phyloP scores from a whole-genome alignment of 2,329 filamentous ascomycete genomes.

The Diaporthe amygdali region DNA sequence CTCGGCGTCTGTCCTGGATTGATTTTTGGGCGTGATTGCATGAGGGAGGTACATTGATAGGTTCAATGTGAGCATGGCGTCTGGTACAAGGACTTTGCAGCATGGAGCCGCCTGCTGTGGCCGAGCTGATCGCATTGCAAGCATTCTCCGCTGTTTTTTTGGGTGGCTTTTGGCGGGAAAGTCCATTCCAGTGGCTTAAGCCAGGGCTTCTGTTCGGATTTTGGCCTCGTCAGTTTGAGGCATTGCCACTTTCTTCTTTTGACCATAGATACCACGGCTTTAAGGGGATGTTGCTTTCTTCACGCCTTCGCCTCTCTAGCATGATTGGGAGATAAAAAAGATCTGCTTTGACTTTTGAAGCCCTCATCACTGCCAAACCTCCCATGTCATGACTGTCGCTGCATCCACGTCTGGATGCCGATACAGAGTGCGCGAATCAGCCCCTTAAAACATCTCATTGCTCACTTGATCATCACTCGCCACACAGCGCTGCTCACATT shows the following conservation, averaged over 20 bases:
- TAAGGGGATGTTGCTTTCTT: too few relatives aligned
- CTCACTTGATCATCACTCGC: too few relatives aligned
- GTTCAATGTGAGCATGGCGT: not conserved
- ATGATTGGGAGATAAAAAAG: not conserved
- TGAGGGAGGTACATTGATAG: not conserved
- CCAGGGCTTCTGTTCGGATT: not conserved
- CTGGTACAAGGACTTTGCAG: not conserved
- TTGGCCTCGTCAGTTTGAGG: not conserved
- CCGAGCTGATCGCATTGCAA: not conserved
- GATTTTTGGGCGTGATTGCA: not conserved
- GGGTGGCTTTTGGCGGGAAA: not conserved
- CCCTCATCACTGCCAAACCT: not conserved
- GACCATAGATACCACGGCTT: not conserved
- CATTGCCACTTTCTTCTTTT: not conserved
- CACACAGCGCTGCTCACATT: too few relatives aligned
- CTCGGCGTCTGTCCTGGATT: not conserved
- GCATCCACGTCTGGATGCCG: not conserved
- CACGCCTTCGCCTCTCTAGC: not conserved
- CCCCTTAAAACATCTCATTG: too few relatives aligned
- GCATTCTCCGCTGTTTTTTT: not conserved
- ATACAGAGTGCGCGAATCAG: not conserved
- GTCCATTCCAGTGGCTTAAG: not conserved
- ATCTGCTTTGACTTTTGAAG: not conserved
- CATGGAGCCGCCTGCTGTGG: not conserved
- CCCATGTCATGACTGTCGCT: not conserved